phyloP scores from a whole-genome alignment of 2,329 filamentous ascomycete genomes.

The Trichoderma koningiopsis region DNA sequence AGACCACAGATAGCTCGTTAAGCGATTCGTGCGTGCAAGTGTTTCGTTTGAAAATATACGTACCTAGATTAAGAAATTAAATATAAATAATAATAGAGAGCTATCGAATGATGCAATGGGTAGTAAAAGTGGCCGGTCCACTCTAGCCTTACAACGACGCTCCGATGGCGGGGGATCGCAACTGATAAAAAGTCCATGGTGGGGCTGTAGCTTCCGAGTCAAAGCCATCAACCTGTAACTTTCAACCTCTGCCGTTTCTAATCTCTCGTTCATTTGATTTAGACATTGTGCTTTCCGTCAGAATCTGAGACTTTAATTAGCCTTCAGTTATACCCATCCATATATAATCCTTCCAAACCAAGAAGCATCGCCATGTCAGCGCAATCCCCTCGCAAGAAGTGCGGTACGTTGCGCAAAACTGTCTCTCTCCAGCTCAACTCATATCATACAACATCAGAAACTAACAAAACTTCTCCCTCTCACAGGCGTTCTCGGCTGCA shows the following conservation, averaged over 20 bases:
- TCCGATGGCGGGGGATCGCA: too few relatives aligned
- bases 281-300: background rate
- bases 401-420: slow-evolving; percentile 53
- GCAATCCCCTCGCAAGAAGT: slow-evolving; percentile 56
- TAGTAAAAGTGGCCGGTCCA: too few relatives aligned
- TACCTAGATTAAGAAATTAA: too few relatives aligned
- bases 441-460: too few relatives aligned
- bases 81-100: too few relatives aligned
- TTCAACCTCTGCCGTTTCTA: background rate
- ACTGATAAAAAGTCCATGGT: background rate
- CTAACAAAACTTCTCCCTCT: background rate
- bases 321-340: background rate
- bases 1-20: too few relatives aligned
- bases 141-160: too few relatives aligned
- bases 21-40: too few relatives aligned
- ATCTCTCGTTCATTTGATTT: too few relatives aligned
- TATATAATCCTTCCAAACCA: background rate
- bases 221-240: background rate
- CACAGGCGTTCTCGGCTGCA: slow-evolving; percentile 79
- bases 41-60: too few relatives aligned
- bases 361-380: slow-evolving; percentile 13
- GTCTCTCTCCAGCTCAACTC: background rate
- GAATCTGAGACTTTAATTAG: background rate
- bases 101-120: too few relatives aligned
- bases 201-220: background rate